phyloP scores from a whole-genome alignment of 2,329 filamentous ascomycete species.

The Colletotrichum tropicicola region DNA sequence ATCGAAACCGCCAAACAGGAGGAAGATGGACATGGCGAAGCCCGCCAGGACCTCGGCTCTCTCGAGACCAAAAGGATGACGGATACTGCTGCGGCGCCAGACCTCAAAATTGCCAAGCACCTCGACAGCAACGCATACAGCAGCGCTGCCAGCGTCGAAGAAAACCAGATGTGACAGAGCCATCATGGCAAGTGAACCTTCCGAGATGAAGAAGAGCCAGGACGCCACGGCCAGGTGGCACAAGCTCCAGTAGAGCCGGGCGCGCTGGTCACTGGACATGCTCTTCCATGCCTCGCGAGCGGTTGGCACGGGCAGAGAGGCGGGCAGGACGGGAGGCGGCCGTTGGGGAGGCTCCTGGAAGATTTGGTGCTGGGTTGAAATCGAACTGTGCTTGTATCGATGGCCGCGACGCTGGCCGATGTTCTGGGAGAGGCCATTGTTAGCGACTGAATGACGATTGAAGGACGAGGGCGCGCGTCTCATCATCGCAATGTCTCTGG shows the following conservation, averaged over 20 bases:
- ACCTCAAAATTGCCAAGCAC: conserved; percentile 97
- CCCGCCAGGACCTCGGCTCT: conserved; percentile 93
- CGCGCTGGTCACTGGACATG: conserved; percentile 88
- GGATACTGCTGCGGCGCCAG: conserved; percentile 91
- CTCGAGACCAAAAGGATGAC: conserved; percentile 93
- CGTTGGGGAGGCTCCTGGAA: conserved; percentile 91
- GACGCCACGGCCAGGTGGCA: conserved; percentile 86
- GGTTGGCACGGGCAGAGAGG: conserved; percentile 91
- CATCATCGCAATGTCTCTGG: neutral
- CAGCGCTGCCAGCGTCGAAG: conserved; percentile 92
- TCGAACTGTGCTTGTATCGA: conserved; percentile 96
- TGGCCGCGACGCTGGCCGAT: conserved; percentile 93
- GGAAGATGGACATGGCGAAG: conserved; percentile 93
- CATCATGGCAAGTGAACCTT: conserved; percentile 89
- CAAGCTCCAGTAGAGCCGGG: conserved; percentile 86
- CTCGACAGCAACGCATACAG: conserved; percentile 91
- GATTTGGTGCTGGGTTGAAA: conserved; percentile 89
- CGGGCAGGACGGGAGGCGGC: conserved; percentile 87
- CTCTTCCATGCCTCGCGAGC: conserved; percentile 86
- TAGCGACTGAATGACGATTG: conserved; percentile 2
- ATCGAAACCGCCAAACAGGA: conserved; percentile 97
- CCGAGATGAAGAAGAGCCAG: conserved; percentile 85
- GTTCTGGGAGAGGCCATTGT: conserved; percentile 62
- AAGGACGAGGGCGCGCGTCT: conserved; percentile 3
- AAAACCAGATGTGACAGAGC: conserved; percentile 93